A percentile compares a stretch with the other conserved stretches of the same genome.
Conservation (phyloP, 768 basidiomycete species). For the Termitomyces sp. region DNA sequence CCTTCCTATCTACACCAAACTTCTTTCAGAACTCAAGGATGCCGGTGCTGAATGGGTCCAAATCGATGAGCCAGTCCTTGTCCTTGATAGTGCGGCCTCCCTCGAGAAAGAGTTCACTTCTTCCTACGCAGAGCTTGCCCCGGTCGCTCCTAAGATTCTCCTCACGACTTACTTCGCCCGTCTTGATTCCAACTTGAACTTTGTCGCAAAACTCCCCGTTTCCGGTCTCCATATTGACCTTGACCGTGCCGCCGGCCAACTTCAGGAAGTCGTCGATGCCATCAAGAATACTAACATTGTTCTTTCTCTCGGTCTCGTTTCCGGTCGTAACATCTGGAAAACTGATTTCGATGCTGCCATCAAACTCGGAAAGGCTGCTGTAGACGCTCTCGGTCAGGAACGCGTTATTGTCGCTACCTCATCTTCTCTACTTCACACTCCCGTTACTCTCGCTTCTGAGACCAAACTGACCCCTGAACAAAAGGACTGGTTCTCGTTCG, state of each 20-base stretch:
- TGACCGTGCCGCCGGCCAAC: constrained; percentile 87
- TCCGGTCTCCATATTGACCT: constrained; percentile 96
- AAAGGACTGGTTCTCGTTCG: constrained; percentile 98
- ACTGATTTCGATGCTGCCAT: constrained; percentile 83
- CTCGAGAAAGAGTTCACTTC: constrained; percentile 76
- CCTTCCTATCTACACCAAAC: constrained; percentile 86
- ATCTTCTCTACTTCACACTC: constrained; percentile 97
- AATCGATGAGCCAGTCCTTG: constrained; percentile 94
- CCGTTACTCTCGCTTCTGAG: constrained; percentile 92
- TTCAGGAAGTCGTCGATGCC: constrained; percentile 75
- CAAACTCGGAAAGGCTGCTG: constrained; percentile 77
- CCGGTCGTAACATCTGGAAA: constrained; percentile 99
- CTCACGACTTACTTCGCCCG: constrained; percentile 97
- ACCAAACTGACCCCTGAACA: constrained; percentile 83
- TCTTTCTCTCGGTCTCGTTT: constrained; percentile 93
- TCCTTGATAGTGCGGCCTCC: constrained; percentile 75
- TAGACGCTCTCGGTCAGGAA: constrained; percentile 75
- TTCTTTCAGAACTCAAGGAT: constrained; percentile 84
- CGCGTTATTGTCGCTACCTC: constrained; percentile 94
- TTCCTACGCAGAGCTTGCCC: constrained; percentile 76
- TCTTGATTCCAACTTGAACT: constrained; percentile 86
- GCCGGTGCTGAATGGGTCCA: constrained; percentile 95
- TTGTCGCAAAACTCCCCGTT: constrained; percentile 87
- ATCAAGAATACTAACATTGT: constrained; percentile 76
- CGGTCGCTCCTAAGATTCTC: constrained; percentile 86